These are phyloP conservation scores for Cordyceps farinosa DNA, from an alignment of 2,329 filamentous ascomycete genomes.

Conservation along the genomic window DNA sequence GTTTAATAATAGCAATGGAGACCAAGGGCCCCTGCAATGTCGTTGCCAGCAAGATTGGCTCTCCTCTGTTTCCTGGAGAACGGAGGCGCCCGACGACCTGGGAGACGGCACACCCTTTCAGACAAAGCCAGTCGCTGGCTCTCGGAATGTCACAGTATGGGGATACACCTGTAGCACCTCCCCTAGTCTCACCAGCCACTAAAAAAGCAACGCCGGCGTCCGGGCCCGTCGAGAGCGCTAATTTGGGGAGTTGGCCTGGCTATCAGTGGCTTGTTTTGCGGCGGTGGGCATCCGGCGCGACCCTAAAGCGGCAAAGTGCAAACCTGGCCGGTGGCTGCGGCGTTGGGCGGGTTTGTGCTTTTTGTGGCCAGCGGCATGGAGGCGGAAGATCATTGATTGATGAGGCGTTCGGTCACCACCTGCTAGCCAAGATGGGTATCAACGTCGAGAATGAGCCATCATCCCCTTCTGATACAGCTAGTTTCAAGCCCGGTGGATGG, in stretches of 20 bases:
- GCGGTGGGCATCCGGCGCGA: neutral
- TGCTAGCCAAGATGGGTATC: too few species aligned
- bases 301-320: neutral
- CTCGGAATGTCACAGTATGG: neutral
- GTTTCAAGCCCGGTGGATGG: neutral
- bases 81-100: neutral
- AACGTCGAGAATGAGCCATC: neutral
- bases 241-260: neutral
- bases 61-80: neutral
- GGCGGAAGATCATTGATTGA: neutral
- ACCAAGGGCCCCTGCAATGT: neutral
- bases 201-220: neutral
- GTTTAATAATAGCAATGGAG: conserved; percentile 12
- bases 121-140: neutral
- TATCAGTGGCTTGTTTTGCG: neutral
- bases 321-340: too few species aligned
- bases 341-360: neutral
- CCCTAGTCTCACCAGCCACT: neutral
- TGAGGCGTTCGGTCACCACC: too few species aligned
- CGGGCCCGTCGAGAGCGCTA: neutral
- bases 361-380: neutral
- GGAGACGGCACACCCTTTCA: neutral
- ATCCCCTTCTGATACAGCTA: neutral
- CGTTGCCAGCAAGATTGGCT: neutral
- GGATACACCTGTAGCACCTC: neutral